Base-by-base conservation (phyloP, 2,329 filamentous ascomycete genomes). In the Botryotinia calthae region DNA sequence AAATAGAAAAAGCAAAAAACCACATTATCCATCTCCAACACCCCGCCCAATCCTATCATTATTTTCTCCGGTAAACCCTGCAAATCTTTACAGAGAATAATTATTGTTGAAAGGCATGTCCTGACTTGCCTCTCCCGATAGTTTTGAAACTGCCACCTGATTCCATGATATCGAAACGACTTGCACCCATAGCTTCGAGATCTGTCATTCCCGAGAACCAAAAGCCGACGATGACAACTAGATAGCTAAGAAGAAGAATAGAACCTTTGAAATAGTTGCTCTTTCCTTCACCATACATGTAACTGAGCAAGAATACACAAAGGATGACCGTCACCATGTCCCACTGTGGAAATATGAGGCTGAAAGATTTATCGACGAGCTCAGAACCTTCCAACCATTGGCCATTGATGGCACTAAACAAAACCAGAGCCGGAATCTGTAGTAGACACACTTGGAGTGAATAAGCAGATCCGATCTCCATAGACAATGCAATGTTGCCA, bases 221-320 rank as follows among this genome's bases (percentile, higher is more conserved):
- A 85, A 97, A 99, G 1, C 96, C 96, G 62, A 93, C 89, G 42
- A 98, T 85, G 66, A 99, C 94, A 42, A 98, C 96, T 37, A 98
- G 83, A 81, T 99, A 99, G 48, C 93, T 96, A 68, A 99, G 85
- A 76, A 98, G 90, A 70, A 99, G 86, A 78, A 98, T 98, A 76
- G 93, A 97, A 69, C 96, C 96, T 85, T 99, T 99, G 89, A 99
- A 99, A 83, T 99, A 99, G 83, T 99, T 99, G 85, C 95, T 98
- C 89, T 99, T 99, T 58, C 96, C 96, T 84, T 99, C 96, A 69
- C 95, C 93, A 79, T 98, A 97, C 86, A 99, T 95, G 85, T 98
- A 97, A 79, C 94, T 97, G 76, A 99, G 89, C 72, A 99, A 85
- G 84, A 99, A 97, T 28, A 99, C 94, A 79, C 95, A 98, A 25